Evolutionary conservation across 2,329 filamentous ascomycete genomes (phyloP).

Genomic region (Neurospora sp.): DNA sequence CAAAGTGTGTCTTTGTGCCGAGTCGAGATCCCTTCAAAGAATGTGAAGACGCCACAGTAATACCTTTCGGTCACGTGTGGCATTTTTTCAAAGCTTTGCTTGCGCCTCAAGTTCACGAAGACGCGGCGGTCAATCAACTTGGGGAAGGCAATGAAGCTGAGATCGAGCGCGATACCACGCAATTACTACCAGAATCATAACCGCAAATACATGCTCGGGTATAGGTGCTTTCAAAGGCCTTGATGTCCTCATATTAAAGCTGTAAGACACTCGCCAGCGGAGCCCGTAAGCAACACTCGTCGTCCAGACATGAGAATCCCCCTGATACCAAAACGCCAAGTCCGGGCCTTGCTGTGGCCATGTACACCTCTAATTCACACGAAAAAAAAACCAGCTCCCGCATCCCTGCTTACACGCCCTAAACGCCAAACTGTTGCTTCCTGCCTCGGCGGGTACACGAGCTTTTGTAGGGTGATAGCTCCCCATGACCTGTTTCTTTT

Average conservation of each 20-base stretch:
- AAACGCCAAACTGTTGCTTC: not conserved
- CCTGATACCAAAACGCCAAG: not conserved
- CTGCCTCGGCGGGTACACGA: not conserved
- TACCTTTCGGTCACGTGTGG: not conserved
- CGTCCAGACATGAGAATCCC: not conserved
- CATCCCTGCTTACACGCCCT: not conserved
- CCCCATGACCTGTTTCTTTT: not conserved
- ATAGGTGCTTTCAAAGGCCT: not conserved
- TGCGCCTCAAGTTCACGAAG: not conserved
- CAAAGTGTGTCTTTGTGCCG: not conserved
- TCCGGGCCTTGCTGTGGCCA: not conserved
- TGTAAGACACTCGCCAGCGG: not conserved
- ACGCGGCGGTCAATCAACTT: not conserved
- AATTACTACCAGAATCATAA: not conserved
- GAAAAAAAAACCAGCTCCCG: not conserved
- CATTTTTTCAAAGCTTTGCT: not conserved
- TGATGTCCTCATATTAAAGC: not conserved
- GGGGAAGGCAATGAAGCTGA: not conserved
- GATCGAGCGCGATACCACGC: not conserved
- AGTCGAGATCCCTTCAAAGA: not conserved
- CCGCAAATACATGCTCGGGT: not conserved
- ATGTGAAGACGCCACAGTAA: not conserved
- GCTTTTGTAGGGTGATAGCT: not conserved
- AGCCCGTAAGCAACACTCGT: not conserved
- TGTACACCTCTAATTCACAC: not conserved